phyloP scores from a whole-genome alignment of 768 basidiomycete species.

The Amanita molliuscula region DNA sequence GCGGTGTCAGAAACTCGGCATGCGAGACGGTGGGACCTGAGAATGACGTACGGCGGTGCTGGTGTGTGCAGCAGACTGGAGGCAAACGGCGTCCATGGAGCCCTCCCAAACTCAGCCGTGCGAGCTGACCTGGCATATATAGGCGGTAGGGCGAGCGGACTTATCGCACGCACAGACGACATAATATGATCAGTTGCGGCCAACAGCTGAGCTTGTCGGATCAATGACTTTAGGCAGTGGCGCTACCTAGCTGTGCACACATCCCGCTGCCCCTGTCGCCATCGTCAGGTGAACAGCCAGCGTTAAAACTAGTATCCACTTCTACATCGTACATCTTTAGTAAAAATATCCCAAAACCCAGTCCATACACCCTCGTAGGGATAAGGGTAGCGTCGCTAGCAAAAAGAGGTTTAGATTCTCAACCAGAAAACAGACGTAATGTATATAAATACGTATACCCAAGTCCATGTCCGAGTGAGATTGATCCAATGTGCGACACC shows the following conservation, averaged over 20 bases:
- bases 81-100: too few relatives aligned
- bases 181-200: not conserved
- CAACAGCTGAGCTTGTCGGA: not conserved
- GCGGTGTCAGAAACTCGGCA: not conserved
- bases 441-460: slow-evolving; percentile 3
- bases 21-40: not conserved
- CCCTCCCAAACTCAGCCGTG: not conserved
- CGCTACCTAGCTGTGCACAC: not conserved
- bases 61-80: not conserved
- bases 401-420: not conserved
- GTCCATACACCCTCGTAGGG: not conserved
- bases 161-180: slow-evolving; percentile 2
- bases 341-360: not conserved
- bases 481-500: not conserved
- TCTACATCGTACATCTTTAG: not conserved
- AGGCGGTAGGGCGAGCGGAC: not conserved
- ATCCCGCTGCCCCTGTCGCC: not conserved
- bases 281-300: not conserved
- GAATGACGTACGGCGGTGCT: not conserved
- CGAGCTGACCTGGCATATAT: not conserved
- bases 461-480: slow-evolving; percentile 2
- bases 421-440: slow-evolving; percentile 1
- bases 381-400: not conserved
- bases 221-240: not conserved
- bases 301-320: not conserved